Evolutionary conservation across 2,329 filamentous ascomycete genomes (phyloP).

Genomic region (Alternaria ethzedia): DNA sequence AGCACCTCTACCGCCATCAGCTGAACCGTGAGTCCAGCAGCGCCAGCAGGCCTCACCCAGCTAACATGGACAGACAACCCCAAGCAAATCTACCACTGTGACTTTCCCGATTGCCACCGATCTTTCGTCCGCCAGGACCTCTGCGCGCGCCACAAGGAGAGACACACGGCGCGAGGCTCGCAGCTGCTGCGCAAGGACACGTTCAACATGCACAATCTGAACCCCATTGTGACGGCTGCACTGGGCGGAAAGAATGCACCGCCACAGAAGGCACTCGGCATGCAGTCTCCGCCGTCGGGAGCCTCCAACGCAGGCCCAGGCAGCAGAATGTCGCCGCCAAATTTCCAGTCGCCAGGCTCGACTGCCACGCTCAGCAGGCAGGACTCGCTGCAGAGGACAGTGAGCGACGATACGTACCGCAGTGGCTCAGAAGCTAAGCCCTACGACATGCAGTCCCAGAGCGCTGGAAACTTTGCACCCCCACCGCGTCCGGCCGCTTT

Average conservation of each 20-base stretch:
- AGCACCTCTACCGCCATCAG: slow-evolving; percentile 96
- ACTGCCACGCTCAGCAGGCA: slow-evolving; percentile 36
- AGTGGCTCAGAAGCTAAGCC: slow-evolving; percentile 39
- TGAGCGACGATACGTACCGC: slow-evolving; percentile 47
- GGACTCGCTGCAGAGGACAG: slow-evolving; percentile 41
- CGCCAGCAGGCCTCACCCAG: background rate
- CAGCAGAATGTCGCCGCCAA: slow-evolving; percentile 45
- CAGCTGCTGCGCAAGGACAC: slow-evolving; percentile 77
- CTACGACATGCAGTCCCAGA: slow-evolving; percentile 45
- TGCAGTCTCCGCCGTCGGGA: slow-evolving; percentile 43
- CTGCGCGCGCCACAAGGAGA: slow-evolving; percentile 69
- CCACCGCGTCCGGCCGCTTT: slow-evolving; percentile 44
- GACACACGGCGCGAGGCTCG: slow-evolving; percentile 68
- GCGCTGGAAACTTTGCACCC: slow-evolving; percentile 44
- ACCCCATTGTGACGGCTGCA: slow-evolving; percentile 51
- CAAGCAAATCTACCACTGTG: slow-evolving; percentile 93
- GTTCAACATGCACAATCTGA: slow-evolving; percentile 60
- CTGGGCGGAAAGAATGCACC: slow-evolving; percentile 41
- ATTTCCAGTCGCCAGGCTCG: slow-evolving; percentile 41
- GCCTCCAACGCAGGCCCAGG: slow-evolving; percentile 27
- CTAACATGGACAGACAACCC: slow-evolving; percentile 70
- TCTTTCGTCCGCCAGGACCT: slow-evolving; percentile 94
- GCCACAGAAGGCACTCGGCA: slow-evolving; percentile 24
- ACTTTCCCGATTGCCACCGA: slow-evolving; percentile 87
- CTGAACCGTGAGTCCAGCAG: slow-evolving; percentile 74